Conservation (phyloP, 345 rosid genomes). For the Arabidopsis suecica region DNA sequence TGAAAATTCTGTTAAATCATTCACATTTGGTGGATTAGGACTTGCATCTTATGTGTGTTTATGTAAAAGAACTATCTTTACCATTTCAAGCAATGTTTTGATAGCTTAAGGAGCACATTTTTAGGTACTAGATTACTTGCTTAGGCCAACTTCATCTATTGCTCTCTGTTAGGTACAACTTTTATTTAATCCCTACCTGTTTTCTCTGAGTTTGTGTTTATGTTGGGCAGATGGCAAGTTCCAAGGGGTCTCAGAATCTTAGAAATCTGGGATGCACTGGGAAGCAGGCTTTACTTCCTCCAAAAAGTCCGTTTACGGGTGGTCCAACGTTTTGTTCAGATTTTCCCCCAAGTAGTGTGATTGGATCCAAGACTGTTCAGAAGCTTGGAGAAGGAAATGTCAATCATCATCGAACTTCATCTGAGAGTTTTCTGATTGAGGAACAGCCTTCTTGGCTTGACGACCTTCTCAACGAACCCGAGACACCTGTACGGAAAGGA, state of each 20-base stretch:
- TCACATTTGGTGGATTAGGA: constrained; percentile 3
- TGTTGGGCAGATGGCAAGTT: constrained; percentile 59
- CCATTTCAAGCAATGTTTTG: constrained; percentile 5
- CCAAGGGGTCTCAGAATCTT: constrained; percentile 63
- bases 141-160: neutral
- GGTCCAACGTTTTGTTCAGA: constrained; percentile 63
- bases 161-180: constrained; percentile 1
- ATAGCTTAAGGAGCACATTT: neutral
- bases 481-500: constrained; percentile 79
- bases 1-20: neutral
- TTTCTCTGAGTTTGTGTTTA: neutral
- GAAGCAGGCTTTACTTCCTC: constrained; percentile 85
- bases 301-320: constrained; percentile 80
- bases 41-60: neutral
- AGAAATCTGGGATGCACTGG: constrained; percentile 62
- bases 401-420: constrained; percentile 84
- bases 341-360: constrained; percentile 52
- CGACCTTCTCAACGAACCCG: constrained; percentile 91
- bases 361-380: constrained; percentile 69
- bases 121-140: constrained; percentile 11
- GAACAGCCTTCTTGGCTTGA: constrained; percentile 99
- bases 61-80: constrained; percentile 3
- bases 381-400: constrained; percentile 64
- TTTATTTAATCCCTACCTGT: neutral
- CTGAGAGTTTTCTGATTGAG: constrained; percentile 73